Percentiles rank a stretch among this genome's conserved stretches.
phyloP scores from a whole-genome alignment of 192 early-diverging fungal species.

The Linnemannia schmuckeri region DNA sequence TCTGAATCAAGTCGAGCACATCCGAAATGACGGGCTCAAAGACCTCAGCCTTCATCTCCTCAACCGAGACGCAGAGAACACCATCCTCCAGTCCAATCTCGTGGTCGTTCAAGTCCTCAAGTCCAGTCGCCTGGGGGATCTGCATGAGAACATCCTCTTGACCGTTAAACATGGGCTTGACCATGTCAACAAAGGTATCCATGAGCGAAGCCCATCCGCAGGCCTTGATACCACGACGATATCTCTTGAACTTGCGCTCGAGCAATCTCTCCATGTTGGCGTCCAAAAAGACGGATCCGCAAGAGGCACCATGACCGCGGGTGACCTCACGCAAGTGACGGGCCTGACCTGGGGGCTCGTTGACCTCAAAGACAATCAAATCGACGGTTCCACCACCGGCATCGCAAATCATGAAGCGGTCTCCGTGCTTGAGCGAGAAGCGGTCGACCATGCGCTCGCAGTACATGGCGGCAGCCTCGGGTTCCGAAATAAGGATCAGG shows the following conservation, averaged over 20 bases:
- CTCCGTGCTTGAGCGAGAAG: slow-evolving; percentile 52
- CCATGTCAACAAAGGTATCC: slow-evolving; percentile 57
- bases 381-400: slow-evolving; percentile 63
- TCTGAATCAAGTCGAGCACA: slow-evolving; percentile 50
- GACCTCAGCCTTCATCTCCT: slow-evolving; percentile 58
- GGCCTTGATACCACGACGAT: slow-evolving; percentile 51
- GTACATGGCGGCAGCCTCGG: slow-evolving; percentile 69
- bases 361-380: slow-evolving; percentile 60
- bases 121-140: slow-evolving; percentile 62
- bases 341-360: slow-evolving; percentile 38
- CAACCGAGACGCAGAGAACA: slow-evolving; percentile 56
- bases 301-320: slow-evolving; percentile 60
- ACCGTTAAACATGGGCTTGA: slow-evolving; percentile 57
- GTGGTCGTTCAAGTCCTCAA: slow-evolving; percentile 60
- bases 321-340: slow-evolving; percentile 62
- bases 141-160: slow-evolving; percentile 62
- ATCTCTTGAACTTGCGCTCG: slow-evolving; percentile 50
- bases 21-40: slow-evolving; percentile 48
- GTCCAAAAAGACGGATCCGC: slow-evolving; percentile 61
- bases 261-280: slow-evolving; percentile 59
- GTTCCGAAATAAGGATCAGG: slow-evolving; percentile 63
- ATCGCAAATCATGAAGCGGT: slow-evolving; percentile 64
- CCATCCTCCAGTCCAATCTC: slow-evolving; percentile 62
- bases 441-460: slow-evolving; percentile 65
- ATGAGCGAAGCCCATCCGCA: slow-evolving; percentile 60